Conservation (phyloP, 2,329 filamentous ascomycete genomes). For the Ophiostoma novo-ulmi region DNA sequence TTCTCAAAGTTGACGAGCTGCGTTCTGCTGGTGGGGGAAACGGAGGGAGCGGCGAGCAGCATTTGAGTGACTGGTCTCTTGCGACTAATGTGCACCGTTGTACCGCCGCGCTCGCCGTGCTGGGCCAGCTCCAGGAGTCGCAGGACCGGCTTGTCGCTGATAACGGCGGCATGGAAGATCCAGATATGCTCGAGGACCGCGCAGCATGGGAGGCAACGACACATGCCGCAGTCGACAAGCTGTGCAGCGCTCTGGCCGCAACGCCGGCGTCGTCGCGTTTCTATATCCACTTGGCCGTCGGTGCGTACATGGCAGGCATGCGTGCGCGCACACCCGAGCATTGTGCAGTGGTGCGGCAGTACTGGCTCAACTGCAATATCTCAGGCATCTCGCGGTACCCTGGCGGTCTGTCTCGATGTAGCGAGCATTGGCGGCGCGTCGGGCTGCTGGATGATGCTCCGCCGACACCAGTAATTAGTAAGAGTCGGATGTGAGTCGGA, state of each 20-base stretch:
- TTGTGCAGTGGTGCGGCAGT: constrained; percentile 35
- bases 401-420: constrained; percentile 23
- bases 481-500: not conserved
- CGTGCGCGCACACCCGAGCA: constrained; percentile 34
- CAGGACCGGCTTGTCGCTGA: constrained; percentile 1
- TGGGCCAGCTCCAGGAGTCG: constrained; percentile 18
- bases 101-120: constrained; percentile 35
- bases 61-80: constrained; percentile 25
- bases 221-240: constrained; percentile 33
- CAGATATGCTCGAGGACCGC: constrained; percentile 5
- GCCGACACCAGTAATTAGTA: not conserved
- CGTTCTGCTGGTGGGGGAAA: not conserved
- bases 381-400: constrained; percentile 38
- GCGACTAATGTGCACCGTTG: constrained; percentile 36
- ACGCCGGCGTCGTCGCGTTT: constrained; percentile 35
- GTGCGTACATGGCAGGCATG: constrained; percentile 38
- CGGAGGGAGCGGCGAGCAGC: not conserved
- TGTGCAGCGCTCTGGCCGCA: constrained; percentile 35
- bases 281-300: constrained; percentile 39
- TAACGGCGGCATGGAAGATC: not conserved
- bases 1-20: constrained; percentile 27
- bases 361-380: constrained; percentile 39
- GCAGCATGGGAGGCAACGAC: constrained; percentile 26
- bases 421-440: constrained; percentile 23
- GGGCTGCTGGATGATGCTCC: constrained; percentile 16